A percentile compares a stretch with the other conserved stretches of the same genome.
Conservation (phyloP, 2,329 filamentous ascomycete species). For the Lecanicillium sp. region DNA sequence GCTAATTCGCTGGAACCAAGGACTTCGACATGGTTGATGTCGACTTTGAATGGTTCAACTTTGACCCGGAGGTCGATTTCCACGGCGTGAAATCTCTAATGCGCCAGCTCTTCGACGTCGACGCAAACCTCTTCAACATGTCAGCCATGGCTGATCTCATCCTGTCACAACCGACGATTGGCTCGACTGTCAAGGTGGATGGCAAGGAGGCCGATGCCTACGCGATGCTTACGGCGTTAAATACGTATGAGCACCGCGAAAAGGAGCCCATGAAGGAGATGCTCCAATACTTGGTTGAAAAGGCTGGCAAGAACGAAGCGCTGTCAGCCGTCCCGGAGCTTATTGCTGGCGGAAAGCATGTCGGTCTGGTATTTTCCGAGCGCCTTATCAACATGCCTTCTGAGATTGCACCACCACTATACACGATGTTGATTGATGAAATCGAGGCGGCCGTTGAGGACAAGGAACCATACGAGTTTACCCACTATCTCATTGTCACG, state of each 20-base stretch:
- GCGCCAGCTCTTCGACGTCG: conserved; percentile 86
- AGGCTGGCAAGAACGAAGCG: conserved; percentile 42
- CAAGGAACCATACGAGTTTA: conserved; percentile 85
- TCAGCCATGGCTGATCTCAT: conserved; percentile 81
- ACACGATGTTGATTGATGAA: conserved; percentile 88
- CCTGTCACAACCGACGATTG: conserved; percentile 76
- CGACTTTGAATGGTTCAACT: conserved; percentile 99
- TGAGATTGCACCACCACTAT: conserved; percentile 87
- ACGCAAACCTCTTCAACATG: conserved; percentile 77
- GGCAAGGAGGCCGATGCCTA: conserved; percentile 89
- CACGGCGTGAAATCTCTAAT: conserved; percentile 87
- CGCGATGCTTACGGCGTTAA: conserved; percentile 83
- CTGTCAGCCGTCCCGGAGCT: conserved; percentile 51
- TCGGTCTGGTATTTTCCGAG: conserved; percentile 86
- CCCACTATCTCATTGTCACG: conserved; percentile 84
- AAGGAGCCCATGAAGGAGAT: conserved; percentile 65
- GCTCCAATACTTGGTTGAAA: conserved; percentile 58
- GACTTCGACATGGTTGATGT: conserved; percentile 89
- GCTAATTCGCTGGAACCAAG: conserved; percentile 32
- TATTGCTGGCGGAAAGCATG: conserved; percentile 46
- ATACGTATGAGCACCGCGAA: conserved; percentile 69
- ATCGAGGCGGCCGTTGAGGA: conserved; percentile 81
- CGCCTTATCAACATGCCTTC: conserved; percentile 94
- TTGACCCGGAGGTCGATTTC: conserved; percentile 81
- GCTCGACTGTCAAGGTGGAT: conserved; percentile 95